These are phyloP conservation scores for Bruguiera gymnorhiza DNA, from an alignment of 345 rosid genomes.

Conservation along the genomic window DNA sequence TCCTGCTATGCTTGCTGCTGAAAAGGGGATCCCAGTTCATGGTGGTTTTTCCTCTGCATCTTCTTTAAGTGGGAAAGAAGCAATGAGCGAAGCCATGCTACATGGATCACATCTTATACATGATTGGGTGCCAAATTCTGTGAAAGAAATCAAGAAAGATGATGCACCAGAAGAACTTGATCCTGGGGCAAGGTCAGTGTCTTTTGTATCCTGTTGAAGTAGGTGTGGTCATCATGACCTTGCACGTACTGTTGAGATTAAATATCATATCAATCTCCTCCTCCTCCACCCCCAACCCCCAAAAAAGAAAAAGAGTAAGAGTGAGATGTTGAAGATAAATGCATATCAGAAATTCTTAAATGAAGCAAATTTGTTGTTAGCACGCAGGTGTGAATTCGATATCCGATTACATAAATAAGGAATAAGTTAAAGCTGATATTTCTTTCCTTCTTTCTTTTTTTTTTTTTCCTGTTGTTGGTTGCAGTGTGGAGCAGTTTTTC, in stretches of 20 bases:
- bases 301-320: too few species aligned
- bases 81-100: slow-evolving; percentile 39
- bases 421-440: slow-evolving; percentile 5
- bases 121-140: slow-evolving; percentile 75
- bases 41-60: slow-evolving; percentile 34
- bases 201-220: neutral
- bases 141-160: slow-evolving; percentile 31
- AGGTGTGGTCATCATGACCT: too few species aligned
- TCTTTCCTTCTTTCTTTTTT: neutral
- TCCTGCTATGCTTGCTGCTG: slow-evolving; percentile 28
- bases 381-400: too few species aligned
- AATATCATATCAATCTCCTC: too few species aligned
- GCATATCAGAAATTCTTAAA: too few species aligned
- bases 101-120: slow-evolving; percentile 62
- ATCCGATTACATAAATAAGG: too few species aligned
- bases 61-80: slow-evolving; percentile 41
- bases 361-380: too few species aligned
- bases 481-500: slow-evolving; percentile 93
- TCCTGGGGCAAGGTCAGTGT: slow-evolving; percentile 76
- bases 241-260: too few species aligned
- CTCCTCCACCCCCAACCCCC: too few species aligned
- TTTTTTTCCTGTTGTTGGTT: slow-evolving; percentile 2
- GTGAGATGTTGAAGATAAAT: too few species aligned
- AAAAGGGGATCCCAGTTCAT: slow-evolving; percentile 18
- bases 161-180: slow-evolving; percentile 47